These are phyloP conservation scores for Ophiocordyceps camponoti-floridani DNA, from an alignment of 2,329 filamentous ascomycete genomes.

Conservation along the genomic window DNA sequence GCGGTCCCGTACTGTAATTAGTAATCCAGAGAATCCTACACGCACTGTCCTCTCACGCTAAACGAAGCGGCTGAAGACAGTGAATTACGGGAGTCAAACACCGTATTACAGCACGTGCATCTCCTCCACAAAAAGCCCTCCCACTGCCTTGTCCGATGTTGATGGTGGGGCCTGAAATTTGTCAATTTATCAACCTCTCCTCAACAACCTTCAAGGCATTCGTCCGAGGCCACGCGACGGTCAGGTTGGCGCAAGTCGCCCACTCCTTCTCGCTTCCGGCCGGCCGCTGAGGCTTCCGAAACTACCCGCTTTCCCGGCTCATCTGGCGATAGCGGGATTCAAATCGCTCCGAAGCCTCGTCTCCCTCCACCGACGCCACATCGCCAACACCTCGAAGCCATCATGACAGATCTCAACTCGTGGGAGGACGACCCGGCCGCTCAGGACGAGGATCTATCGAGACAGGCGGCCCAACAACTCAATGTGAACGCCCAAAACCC, in stretches of 20 bases:
- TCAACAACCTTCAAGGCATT: conserved; percentile 3
- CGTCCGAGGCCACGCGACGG: conserved; percentile 3
- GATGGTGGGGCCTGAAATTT: conserved; percentile 23
- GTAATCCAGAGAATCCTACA: not conserved
- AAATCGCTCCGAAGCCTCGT: not conserved
- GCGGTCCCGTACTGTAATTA: no score
- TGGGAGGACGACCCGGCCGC: conserved; percentile 80
- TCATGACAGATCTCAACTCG: conserved; percentile 80
- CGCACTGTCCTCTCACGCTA: no score
- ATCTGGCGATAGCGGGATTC: not conserved
- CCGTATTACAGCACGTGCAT: not conserved
- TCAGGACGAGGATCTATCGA: conserved; percentile 62
- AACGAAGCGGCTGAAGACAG: no score
- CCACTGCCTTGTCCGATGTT: conserved; percentile 10
- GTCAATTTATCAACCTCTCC: conserved; percentile 18
- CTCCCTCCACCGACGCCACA: not conserved
- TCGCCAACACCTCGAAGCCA: conserved; percentile 6
- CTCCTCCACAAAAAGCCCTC: conserved; percentile 6
- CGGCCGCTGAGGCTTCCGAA: not conserved
- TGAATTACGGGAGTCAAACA: not conserved
- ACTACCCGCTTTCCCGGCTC: not conserved
- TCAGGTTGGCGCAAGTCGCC: conserved; percentile 3
- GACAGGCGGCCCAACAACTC: conserved; percentile 58
- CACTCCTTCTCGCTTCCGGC: conserved; percentile 1
- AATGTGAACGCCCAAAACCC: conserved; percentile 45